Evolutionary conservation across 1,284 basidiomycete genomes (phyloP).

Genomic region (Ustilago tritici): DNA sequence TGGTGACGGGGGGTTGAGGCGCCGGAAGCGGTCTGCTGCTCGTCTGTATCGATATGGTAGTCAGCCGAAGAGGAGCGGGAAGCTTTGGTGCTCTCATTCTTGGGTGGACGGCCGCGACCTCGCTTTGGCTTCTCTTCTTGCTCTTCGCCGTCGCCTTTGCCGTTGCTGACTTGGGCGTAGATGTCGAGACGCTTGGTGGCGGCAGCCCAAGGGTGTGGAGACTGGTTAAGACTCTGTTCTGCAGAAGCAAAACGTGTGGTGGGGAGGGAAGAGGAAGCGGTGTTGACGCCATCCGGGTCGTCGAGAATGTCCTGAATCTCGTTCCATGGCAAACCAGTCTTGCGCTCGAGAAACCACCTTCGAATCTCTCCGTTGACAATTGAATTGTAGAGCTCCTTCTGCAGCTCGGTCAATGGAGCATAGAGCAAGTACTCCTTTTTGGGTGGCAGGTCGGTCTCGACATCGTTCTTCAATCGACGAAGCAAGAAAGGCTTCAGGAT

Average conservation of each 20-base stretch:
- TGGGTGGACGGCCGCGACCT: slow-evolving; percentile 16
- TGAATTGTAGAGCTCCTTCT: slow-evolving; percentile 86
- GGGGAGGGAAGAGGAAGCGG: slow-evolving; percentile 28
- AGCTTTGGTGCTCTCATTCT: slow-evolving; percentile 11
- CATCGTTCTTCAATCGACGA: slow-evolving; percentile 63
- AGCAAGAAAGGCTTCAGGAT: slow-evolving; percentile 68
- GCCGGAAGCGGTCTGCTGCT: slow-evolving; percentile 27
- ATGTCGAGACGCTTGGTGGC: slow-evolving; percentile 22
- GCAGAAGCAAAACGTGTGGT: slow-evolving; percentile 32
- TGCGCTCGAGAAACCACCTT: slow-evolving; percentile 60
- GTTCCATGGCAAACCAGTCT: slow-evolving; percentile 54
- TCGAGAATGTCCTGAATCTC: slow-evolving; percentile 54
- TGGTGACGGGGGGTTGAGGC: slow-evolving; percentile 39
- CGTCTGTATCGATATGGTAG: slow-evolving; percentile 14
- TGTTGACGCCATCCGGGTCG: slow-evolving; percentile 47
- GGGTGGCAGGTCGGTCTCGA: slow-evolving; percentile 63
- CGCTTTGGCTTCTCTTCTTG: slow-evolving; percentile 5
- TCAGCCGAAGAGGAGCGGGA: slow-evolving; percentile 32
- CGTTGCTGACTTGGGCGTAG: slow-evolving; percentile 16
- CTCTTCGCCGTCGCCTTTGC: neutral
- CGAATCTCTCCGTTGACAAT: slow-evolving; percentile 59
- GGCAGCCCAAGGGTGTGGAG: slow-evolving; percentile 37
- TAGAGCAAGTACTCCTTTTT: slow-evolving; percentile 79
- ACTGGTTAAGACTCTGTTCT: slow-evolving; percentile 32
- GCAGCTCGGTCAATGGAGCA: slow-evolving; percentile 83